Conservation (phyloP, 1,284 basidiomycete genomes). For the Pseudozyma sp. region DNA sequence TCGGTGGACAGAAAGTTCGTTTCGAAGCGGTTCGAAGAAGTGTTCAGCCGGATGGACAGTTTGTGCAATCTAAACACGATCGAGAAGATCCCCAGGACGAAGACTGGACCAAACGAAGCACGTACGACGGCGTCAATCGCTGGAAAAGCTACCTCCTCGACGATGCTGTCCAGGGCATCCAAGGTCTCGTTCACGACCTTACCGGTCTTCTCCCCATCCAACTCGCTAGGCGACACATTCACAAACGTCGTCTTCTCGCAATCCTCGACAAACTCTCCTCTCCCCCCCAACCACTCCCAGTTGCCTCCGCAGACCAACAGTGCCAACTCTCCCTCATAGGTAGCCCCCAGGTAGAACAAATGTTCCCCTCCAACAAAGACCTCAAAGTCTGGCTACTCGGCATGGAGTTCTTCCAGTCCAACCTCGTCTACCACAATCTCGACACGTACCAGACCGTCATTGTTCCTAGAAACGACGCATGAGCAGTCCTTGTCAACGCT, state of each 20-base stretch:
- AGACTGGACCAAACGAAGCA: neutral
- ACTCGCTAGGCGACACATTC: neutral
- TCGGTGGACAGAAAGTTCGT: conserved; percentile 1
- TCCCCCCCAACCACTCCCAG: too few relatives aligned
- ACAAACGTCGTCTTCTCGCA: too few relatives aligned
- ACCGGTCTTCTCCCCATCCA: neutral
- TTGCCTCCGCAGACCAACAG: too few relatives aligned
- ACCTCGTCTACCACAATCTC: conserved; percentile 38
- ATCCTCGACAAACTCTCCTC: too few relatives aligned
- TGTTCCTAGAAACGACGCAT: conserved; percentile 13
- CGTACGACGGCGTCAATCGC: neutral
- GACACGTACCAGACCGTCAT: conserved; percentile 22
- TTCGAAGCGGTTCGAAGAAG: conserved; percentile 9
- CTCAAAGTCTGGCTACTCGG: conserved; percentile 39
- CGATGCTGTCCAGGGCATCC: neutral
- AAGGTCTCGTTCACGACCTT: neutral
- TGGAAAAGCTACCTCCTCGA: conserved; percentile 25
- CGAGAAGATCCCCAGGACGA: neutral
- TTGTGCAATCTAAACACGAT: neutral
- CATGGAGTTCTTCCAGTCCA: conserved; percentile 37
- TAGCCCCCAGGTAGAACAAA: conserved; percentile 24
- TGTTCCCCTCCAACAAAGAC: conserved; percentile 30
- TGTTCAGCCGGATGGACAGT: neutral
- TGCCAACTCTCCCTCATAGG: conserved; percentile 27
- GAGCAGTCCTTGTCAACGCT: neutral